These are phyloP conservation scores for Podila verticillata DNA, from an alignment of 192 early-diverging fungal species.

Conservation along the genomic window DNA sequence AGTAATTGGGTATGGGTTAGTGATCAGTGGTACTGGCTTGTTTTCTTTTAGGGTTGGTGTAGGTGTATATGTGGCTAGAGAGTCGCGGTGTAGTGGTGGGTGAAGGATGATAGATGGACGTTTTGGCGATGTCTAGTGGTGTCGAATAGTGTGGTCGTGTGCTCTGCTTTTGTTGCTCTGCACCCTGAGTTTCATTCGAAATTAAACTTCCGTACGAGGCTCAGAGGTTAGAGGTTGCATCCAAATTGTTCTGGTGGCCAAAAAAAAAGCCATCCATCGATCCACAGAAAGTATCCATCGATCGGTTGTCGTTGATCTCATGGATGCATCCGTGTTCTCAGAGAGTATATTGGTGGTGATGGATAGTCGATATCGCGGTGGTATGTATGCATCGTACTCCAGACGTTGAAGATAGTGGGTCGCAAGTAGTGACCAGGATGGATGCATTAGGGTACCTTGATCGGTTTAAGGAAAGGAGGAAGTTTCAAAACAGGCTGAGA, in stretches of 20 bases:
- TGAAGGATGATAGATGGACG: too few relatives aligned
- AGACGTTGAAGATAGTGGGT: too few relatives aligned
- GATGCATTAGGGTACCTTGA: constrained; percentile 3
- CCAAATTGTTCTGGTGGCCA: too few relatives aligned
- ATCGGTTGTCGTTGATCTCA: not conserved
- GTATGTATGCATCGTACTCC: too few relatives aligned
- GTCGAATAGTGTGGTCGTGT: too few relatives aligned
- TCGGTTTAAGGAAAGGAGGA: constrained; percentile 4
- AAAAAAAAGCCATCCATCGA: constrained; percentile 1
- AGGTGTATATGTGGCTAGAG: not conserved
- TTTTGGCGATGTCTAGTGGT: too few relatives aligned
- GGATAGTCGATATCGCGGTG: not conserved
- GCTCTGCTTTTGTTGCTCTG: too few relatives aligned
- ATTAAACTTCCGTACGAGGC: too few relatives aligned
- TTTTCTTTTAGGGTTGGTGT: not conserved
- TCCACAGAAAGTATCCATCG: constrained; percentile 1
- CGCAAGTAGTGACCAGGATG: not conserved
- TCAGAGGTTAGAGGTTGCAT: too few relatives aligned
- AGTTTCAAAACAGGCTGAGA: not conserved
- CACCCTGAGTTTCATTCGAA: too few relatives aligned
- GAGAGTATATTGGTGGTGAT: not conserved
- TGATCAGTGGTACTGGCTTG: not conserved
- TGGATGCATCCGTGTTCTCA: not conserved
- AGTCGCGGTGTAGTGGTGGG: too few relatives aligned
- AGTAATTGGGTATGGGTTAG: not conserved